Conservation (phyloP, 805 yeast species). For the Teunomyces stri region DNA sequence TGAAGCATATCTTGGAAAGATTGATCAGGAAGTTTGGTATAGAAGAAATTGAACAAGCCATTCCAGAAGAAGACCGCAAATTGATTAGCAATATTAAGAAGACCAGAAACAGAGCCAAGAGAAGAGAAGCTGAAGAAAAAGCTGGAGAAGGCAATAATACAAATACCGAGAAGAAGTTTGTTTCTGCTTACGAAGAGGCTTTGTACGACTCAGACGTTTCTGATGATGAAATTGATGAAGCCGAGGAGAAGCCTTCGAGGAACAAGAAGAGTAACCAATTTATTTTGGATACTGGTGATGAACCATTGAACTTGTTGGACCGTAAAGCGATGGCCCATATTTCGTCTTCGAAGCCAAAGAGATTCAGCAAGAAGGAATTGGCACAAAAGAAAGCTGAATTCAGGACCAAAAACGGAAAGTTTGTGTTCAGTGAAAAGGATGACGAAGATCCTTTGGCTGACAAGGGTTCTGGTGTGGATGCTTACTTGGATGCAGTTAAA, state of each 20-base stretch:
- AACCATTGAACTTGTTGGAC: conserved; percentile 86
- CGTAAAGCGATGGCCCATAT: conserved; percentile 81
- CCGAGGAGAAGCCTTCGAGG: conserved; percentile 37
- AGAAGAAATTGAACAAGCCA: conserved; percentile 73
- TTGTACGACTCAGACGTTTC: conserved; percentile 69
- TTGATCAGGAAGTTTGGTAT: conserved; percentile 87
- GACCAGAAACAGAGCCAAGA: conserved; percentile 77
- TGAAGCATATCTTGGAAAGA: conserved; percentile 90
- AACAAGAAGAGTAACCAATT: conserved; percentile 50
- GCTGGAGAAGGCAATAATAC: conserved; percentile 13
- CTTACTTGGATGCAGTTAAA: conserved; percentile 90
- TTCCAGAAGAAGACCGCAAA: conserved; percentile 89
- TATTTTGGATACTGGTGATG: conserved; percentile 72
- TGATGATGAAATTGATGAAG: conserved; percentile 56
- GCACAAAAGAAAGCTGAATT: conserved; percentile 35
- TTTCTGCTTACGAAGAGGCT: conserved; percentile 91
- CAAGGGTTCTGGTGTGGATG: conserved; percentile 67
- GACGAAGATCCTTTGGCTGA: conserved; percentile 35
- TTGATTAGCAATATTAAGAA: conserved; percentile 83
- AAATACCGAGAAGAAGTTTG: conserved; percentile 48
- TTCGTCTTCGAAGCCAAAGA: conserved; percentile 81
- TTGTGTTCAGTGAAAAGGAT: conserved; percentile 57
- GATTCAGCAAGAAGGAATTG: conserved; percentile 44
- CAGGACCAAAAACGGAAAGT: conserved; percentile 62
- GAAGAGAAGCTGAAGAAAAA: conserved; percentile 54